Percentiles rank a stretch among this genome's conserved stretches.
These are phyloP conservation scores for Lanmaoa rubissima DNA, from an alignment of 768 basidiomycete genomes.

Conservation along the genomic window DNA sequence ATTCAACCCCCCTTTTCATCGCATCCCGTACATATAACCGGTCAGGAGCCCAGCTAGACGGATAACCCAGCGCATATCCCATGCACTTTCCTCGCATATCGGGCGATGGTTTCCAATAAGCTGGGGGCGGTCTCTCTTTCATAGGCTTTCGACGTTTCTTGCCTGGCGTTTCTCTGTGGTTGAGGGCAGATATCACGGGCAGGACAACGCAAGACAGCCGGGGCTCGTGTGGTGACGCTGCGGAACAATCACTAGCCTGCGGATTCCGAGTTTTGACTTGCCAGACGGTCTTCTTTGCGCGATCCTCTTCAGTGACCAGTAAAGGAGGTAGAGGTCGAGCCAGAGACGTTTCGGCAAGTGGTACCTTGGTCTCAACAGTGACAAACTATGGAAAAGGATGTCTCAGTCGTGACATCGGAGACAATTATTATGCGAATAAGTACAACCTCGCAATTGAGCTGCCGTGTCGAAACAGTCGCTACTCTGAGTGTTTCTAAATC, in stretches of 20 bases:
- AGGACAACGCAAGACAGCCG: conserved; percentile 19
- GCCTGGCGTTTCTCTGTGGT: background rate
- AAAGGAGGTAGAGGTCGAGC: conserved; percentile 14
- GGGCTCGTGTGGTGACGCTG: conserved; percentile 26
- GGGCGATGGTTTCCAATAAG: conserved; percentile 30
- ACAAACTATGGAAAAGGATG: conserved; percentile 8
- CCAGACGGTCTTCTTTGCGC: background rate
- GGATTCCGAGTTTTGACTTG: background rate
- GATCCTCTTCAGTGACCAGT: conserved; percentile 24
- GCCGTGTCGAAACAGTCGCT: conserved; percentile 19
- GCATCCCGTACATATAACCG: conserved; percentile 24
- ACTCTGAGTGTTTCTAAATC: conserved; percentile 30
- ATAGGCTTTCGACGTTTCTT: conserved; percentile 12
- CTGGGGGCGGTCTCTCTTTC: conserved; percentile 20
- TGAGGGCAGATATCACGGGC: conserved; percentile 9
- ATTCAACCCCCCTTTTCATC: conserved; percentile 25
- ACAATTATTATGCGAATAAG: background rate
- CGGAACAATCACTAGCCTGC: background rate
- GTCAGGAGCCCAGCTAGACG: conserved; percentile 27
- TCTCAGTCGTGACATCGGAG: background rate
- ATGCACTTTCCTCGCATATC: conserved; percentile 22
- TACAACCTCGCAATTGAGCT: conserved; percentile 20
- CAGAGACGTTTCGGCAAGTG: background rate
- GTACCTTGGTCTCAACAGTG: conserved; percentile 10
- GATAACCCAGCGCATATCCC: conserved; percentile 34